phyloP scores from a whole-genome alignment of 164 flowering plant genomes.

The Magnolia sinica region DNA sequence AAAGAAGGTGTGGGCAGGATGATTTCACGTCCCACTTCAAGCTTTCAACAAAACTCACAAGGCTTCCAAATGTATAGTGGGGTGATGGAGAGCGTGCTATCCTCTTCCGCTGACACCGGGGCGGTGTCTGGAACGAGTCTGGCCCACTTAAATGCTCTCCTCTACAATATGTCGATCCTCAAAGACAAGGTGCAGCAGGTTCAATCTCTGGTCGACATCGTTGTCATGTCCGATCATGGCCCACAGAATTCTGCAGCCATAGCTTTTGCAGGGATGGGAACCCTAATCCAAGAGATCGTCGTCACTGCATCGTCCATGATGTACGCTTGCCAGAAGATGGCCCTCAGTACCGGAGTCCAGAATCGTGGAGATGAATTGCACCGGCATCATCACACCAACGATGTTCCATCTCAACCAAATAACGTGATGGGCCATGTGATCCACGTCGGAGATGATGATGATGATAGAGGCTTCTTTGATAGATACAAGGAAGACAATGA shows the following conservation, averaged over 20 bases:
- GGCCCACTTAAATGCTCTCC: slow-evolving; percentile 31
- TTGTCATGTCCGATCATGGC: slow-evolving; percentile 26
- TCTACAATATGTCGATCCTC: slow-evolving; percentile 50
- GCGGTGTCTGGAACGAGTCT: neutral
- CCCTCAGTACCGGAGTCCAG: neutral
- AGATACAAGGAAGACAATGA: slow-evolving; percentile 17
- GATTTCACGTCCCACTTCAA: slow-evolving; percentile 26
- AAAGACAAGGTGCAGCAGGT: slow-evolving; percentile 56
- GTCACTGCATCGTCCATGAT: slow-evolving; percentile 64
- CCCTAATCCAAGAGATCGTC: slow-evolving; percentile 55
- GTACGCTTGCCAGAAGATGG: slow-evolving; percentile 60
- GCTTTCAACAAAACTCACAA: slow-evolving; percentile 27
- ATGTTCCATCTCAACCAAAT: slow-evolving; percentile 1
- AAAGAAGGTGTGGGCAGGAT: slow-evolving; percentile 13
- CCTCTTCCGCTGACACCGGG: slow-evolving; percentile 14
- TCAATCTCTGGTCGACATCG: slow-evolving; percentile 36
- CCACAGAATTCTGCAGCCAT: slow-evolving; percentile 31
- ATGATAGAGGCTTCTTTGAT: slow-evolving; percentile 16
- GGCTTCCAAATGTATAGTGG: slow-evolving; percentile 22
- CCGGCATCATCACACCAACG: neutral
- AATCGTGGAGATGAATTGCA: neutral
- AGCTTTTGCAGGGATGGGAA: slow-evolving; percentile 37
- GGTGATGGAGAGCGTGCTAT: slow-evolving; percentile 12
- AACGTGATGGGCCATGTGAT: neutral
- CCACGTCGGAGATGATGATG: slow-evolving; percentile 13